Evolutionary conservation across 768 basidiomycete species (phyloP).

Genomic region (Roridomyces roridus): DNA sequence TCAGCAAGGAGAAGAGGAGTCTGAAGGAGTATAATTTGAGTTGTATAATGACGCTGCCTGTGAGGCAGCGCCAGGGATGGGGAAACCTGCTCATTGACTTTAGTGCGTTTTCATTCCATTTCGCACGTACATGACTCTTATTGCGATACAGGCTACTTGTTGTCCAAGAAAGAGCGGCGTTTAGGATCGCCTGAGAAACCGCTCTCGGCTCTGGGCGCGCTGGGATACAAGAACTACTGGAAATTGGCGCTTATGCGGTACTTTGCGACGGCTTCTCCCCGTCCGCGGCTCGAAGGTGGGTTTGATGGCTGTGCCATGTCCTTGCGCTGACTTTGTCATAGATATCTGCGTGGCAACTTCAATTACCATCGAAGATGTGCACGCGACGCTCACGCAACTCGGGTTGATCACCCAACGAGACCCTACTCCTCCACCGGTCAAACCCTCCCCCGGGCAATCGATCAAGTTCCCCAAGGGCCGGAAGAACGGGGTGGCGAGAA

Average conservation of each 20-base stretch:
- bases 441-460: slow-evolving; percentile 78
- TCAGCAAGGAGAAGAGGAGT: slow-evolving; percentile 98
- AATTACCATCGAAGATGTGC: slow-evolving; percentile 91
- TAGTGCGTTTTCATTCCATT: slow-evolving; percentile 63
- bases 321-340: not conserved
- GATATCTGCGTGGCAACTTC: slow-evolving; percentile 88
- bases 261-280: slow-evolving; percentile 60
- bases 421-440: slow-evolving; percentile 55
- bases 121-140: slow-evolving; percentile 2
- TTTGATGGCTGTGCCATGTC: slow-evolving; percentile 42
- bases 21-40: slow-evolving; percentile 97
- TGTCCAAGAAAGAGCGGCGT: slow-evolving; percentile 94
- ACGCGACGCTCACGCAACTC: slow-evolving; percentile 72
- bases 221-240: slow-evolving; percentile 98
- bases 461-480: slow-evolving; percentile 77
- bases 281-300: slow-evolving; percentile 77
- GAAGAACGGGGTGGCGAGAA: slow-evolving; percentile 67
- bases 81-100: slow-evolving; percentile 97
- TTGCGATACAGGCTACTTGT: slow-evolving; percentile 75
- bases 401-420: slow-evolving; percentile 73
- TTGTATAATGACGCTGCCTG: slow-evolving; percentile 99
- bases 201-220: slow-evolving; percentile 87
- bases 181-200: slow-evolving; percentile 96
- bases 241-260: slow-evolving; percentile 86
- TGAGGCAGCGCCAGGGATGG: slow-evolving; percentile 95